Percentiles rank a stretch among this genome's conserved stretches.
These are phyloP conservation scores for Aethionema arabicum DNA, from an alignment of 345 rosid genomes.

Conservation along the genomic window DNA sequence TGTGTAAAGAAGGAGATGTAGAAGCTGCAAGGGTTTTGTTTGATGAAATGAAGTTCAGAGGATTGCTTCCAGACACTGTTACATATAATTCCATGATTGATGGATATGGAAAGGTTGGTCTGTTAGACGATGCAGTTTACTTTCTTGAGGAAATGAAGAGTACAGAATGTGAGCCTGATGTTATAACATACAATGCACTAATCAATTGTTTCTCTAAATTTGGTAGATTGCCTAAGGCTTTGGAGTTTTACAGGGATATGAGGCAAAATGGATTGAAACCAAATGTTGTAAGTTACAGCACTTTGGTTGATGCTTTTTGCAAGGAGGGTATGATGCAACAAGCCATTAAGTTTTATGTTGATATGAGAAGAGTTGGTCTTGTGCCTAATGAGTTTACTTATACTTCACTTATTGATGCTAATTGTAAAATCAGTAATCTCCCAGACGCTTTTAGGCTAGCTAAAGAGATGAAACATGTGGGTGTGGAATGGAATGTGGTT, in stretches of 20 bases:
- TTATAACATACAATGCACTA: constrained; percentile 58
- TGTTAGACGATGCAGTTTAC: constrained; percentile 45
- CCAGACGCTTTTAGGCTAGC: constrained; percentile 57
- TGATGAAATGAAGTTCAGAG: constrained; percentile 55
- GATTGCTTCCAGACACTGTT: constrained; percentile 60
- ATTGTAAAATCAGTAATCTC: constrained; percentile 54
- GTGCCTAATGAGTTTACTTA: constrained; percentile 68
- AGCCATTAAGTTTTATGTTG: constrained; percentile 58
- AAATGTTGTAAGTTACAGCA: constrained; percentile 63
- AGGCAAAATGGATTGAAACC: constrained; percentile 51
- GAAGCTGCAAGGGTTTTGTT: constrained; percentile 48
- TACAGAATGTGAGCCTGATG: constrained; percentile 51
- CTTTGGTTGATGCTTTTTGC: constrained; percentile 67
- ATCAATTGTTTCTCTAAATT: constrained; percentile 64
- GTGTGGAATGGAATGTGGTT: constrained; percentile 51
- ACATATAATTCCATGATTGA: constrained; percentile 71
- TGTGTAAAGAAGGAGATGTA: constrained; percentile 66
- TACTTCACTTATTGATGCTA: constrained; percentile 67
- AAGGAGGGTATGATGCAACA: constrained; percentile 68
- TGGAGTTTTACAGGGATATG: constrained; percentile 56
- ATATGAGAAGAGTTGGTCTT: constrained; percentile 64
- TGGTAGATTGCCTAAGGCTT: constrained; percentile 43
- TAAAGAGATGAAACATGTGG: constrained; percentile 54
- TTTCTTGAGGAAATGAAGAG: constrained; percentile 61
- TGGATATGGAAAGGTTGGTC: constrained; percentile 63